A percentile compares a stretch with the other conserved stretches of the same genome.
These are phyloP conservation scores for Fraxinus cuspidata DNA, from an alignment of 257 asterid genomes.

Conservation along the genomic window DNA sequence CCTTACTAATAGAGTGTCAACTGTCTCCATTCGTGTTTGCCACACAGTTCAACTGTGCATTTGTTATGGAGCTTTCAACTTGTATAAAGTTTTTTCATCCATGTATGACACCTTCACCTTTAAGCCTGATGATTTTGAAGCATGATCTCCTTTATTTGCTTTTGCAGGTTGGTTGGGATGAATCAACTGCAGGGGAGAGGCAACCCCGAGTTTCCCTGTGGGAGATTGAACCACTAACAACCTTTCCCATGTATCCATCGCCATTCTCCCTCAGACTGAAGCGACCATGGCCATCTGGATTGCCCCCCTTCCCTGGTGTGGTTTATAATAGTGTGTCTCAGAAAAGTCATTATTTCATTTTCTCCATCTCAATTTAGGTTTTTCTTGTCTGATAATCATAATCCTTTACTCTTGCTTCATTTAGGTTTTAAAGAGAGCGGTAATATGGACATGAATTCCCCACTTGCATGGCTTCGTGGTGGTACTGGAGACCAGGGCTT, in stretches of 20 bases:
- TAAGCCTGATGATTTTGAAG: not conserved
- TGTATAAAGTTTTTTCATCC: not conserved
- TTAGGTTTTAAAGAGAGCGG: conserved; percentile 60
- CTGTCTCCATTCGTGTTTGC: not conserved
- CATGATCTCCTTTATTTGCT: conserved; percentile 11
- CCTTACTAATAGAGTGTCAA: not conserved
- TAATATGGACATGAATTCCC: conserved; percentile 59
- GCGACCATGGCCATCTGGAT: conserved; percentile 88
- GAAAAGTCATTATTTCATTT: not conserved
- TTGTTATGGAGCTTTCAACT: not conserved
- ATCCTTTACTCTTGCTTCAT: conserved; percentile 9
- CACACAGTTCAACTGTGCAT: not conserved
- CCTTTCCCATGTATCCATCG: conserved; percentile 92
- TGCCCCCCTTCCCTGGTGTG: conserved; percentile 73
- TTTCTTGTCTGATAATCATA: not conserved
- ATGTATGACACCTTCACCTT: not conserved
- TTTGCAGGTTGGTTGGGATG: conserved; percentile 96
- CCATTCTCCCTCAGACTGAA: conserved; percentile 86
- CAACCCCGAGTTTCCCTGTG: conserved; percentile 92
- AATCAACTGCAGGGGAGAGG: conserved; percentile 95
- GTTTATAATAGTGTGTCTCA: conserved; percentile 6
- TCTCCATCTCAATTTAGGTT: not conserved
- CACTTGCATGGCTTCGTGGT: conserved; percentile 75
- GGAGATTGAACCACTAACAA: conserved; percentile 88
- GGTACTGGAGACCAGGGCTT: conserved; percentile 61